phyloP scores from a whole-genome alignment of 441 rosid species.

The Gossypium aridum region DNA sequence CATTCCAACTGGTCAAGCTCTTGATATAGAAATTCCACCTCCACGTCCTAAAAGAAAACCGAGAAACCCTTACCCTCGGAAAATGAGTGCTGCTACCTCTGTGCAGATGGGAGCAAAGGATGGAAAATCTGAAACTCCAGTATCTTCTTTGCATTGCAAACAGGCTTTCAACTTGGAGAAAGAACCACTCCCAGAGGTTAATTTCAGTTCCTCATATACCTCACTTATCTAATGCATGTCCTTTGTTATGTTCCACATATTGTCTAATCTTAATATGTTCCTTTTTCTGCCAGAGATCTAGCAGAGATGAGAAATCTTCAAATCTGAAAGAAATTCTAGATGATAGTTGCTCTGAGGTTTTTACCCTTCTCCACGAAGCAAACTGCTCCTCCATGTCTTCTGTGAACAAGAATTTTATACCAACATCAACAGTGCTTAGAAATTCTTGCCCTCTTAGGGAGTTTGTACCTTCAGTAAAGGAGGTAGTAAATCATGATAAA shows the following conservation, averaged over 20 bases:
- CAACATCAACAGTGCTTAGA: conserved; percentile 23
- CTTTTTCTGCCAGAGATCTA: conserved; percentile 35
- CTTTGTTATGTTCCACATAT: conserved; percentile 1
- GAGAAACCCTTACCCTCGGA: conserved; percentile 89
- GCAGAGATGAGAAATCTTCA: conserved; percentile 37
- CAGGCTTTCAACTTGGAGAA: conserved; percentile 61
- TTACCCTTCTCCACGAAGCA: conserved; percentile 42
- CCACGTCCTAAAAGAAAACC: conserved; percentile 99
- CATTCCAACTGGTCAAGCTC: conserved; percentile 63
- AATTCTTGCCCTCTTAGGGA: conserved; percentile 44
- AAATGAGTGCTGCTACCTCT: conserved; percentile 42
- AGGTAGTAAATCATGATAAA: conserved; percentile 33
- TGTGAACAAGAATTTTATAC: conserved; percentile 33
- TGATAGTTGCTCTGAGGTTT: conserved; percentile 60
- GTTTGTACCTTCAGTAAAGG: conserved; percentile 42
- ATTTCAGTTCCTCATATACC: conserved; percentile 4
- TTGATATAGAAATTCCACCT: conserved; percentile 90
- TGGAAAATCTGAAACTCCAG: conserved; percentile 39
- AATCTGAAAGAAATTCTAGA: conserved; percentile 49
- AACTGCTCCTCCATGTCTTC: conserved; percentile 50
- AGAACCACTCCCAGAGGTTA: conserved; percentile 59
- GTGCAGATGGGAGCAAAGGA: conserved; percentile 46
- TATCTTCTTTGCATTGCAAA: conserved; percentile 39
- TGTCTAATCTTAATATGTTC: conserved; percentile 8
- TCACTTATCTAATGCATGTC: conserved; percentile 6